Evolutionary conservation across 176 grass and related monocot genomes (phyloP), one percentile per base, ranked within the genome.

Genomic region (Aegilops speltoides): DNA sequence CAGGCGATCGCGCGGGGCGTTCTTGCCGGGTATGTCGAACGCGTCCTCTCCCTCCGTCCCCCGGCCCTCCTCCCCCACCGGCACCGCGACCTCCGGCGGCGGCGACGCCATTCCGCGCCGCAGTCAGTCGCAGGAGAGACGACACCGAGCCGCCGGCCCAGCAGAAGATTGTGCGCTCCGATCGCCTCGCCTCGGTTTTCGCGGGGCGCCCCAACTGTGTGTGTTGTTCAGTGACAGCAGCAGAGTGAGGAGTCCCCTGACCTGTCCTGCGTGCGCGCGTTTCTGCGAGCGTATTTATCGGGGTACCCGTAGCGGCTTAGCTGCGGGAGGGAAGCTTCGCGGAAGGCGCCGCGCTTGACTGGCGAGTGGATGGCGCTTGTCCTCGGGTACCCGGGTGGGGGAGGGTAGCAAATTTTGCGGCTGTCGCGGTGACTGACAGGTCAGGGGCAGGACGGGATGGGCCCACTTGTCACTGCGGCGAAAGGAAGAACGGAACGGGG

Each of bases 1-100:
- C 20, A 93, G 76, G 24, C 86, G 77, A 29, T 93, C 86, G 71
- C 79, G 45, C 57, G 88, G 63, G 16, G 73, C 92, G 64, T 93
- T 93, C 81, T 93, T 93, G 60, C 86, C 75, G 59, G 92, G 88
- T 24, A 93, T 91, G 16, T 90, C 88, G 26, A 93, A 93, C 38
- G 86, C 65, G 15, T 81, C 82, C 54, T 87, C 54, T 38, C 24
- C 56, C 77, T 59, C 31, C 76, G 19, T 11, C 25, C 6, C 45
- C 76, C 15, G 8, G 45, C 3, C 25, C 26, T 50, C 46, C 23
- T 26, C 72, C 13, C 4, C 73, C 14, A 50, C 43, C 75, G 29
- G 16, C 26, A 57, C 48, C 10, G 48, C 48, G 75, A 77, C 32
- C 75, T 77, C 50, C 74, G 74, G 74, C 74, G 74, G 74, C 74